phyloP scores from a whole-genome alignment of 805 yeast genomes.

The Trichomonascus vanleenenianus region DNA sequence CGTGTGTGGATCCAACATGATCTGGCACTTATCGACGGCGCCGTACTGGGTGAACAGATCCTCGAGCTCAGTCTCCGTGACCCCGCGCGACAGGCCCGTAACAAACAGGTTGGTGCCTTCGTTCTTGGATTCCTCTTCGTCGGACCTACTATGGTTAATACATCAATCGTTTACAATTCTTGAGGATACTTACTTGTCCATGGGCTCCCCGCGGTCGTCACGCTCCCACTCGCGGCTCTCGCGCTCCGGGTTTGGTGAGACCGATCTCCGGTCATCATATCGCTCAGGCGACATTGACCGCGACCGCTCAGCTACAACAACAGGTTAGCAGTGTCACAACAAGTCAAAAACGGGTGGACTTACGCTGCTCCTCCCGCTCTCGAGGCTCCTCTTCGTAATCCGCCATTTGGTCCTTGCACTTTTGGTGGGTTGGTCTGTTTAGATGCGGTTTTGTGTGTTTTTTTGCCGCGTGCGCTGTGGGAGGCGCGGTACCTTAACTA shows the following conservation, averaged over 20 bases:
- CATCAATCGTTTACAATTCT: not conserved
- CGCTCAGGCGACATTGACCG: constrained; percentile 15
- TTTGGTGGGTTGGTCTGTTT: not conserved
- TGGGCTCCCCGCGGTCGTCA: constrained; percentile 2
- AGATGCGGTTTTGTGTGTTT: not conserved
- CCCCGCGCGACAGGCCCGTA: constrained; percentile 26
- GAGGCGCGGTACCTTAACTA: no score
- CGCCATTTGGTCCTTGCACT: constrained; percentile 8
- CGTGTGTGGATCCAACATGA: constrained; percentile 40
- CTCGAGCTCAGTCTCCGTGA: constrained; percentile 22
- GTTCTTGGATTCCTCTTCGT: constrained; percentile 22
- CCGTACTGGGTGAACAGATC: constrained; percentile 26
- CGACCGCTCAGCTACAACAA: not conserved
- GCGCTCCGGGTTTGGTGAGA: constrained; percentile 12
- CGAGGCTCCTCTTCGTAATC: constrained; percentile 14
- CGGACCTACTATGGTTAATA: constrained; percentile 8
- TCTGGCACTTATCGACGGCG: constrained; percentile 26
- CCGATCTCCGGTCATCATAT: constrained; percentile 16
- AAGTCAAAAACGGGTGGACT: not conserved
- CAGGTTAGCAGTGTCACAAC: not conserved
- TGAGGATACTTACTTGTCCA: not conserved
- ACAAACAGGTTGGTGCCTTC: constrained; percentile 31
- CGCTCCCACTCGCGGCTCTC: constrained; percentile 6
- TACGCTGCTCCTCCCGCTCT: constrained; percentile 5
- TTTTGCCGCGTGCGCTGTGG: no score